These are phyloP conservation scores for Dryas integrifolia DNA, from an alignment of 331 rosid species.

Conservation along the genomic window DNA sequence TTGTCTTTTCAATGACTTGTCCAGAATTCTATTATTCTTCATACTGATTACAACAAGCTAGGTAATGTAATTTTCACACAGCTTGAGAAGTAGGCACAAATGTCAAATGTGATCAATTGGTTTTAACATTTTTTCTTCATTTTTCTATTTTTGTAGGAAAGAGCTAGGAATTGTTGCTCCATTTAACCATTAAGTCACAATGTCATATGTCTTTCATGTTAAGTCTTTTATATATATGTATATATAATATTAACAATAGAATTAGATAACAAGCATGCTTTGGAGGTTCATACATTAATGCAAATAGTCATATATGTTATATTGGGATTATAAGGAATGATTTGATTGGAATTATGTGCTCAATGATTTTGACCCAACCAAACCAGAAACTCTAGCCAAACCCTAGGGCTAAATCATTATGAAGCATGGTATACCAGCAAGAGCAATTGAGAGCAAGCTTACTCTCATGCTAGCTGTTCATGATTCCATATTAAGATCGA, in stretches of 20 bases:
- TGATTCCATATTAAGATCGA: constrained; percentile 6
- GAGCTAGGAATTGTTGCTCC: no score
- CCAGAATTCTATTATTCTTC: background rate
- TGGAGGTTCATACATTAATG: no score
- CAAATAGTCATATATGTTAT: no score
- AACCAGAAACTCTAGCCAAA: no score
- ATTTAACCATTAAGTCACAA: no score
- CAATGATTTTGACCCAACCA: background rate
- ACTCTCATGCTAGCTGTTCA: background rate
- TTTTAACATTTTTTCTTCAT: no score
- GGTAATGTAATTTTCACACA: background rate
- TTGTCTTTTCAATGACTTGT: constrained; percentile 16
- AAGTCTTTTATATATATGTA: no score
- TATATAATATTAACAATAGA: no score
- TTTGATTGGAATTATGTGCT: background rate
- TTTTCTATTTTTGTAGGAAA: no score
- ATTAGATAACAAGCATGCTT: background rate
- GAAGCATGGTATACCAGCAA: background rate
- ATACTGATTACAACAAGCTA: background rate
- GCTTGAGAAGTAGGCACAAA: no score
- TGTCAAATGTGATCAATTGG: no score
- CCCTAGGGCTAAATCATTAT: background rate
- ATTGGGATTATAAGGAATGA: background rate
- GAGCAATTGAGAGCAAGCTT: background rate
- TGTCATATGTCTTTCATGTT: no score